Base-by-base conservation (phyloP, 2,329 filamentous ascomycete genomes). In the Chrysosporium queenslandicum region DNA sequence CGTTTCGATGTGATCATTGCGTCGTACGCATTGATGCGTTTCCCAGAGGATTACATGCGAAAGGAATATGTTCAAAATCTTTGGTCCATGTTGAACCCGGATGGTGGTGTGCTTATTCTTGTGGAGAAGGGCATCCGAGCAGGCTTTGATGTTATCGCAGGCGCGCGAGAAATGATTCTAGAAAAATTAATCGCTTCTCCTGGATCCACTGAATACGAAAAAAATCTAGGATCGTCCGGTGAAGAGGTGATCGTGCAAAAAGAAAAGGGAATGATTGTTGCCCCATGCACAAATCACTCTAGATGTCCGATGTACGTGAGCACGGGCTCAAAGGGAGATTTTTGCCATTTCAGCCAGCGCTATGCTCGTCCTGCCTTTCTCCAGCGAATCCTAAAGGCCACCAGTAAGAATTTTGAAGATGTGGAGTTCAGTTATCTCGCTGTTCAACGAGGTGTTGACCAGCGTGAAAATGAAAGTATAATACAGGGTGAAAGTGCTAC, bases 141-240 rank as follows among this genome's bases (percentile, higher is more conserved):
- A 40, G 92, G 92, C 0, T 98, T 98, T 59, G 92, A 97, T 66
- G 86, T 87, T 12, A 81, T 98, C 37, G 91, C 88, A 9, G 86
- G 85, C 45, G 89, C 90, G 4, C 82, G 92, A 46, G 78, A 89
- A 39, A 81, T 86, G 55, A 73, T 98, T 0, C 74, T 97, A 0
- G 79, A 86, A 55, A 81, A 85, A 41, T 83, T 87, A 64, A 85
- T 95, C 52, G 60, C 67, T 2, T 81, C 81, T 12, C 82, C 83
- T 0, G 74, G 71, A 2, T 71, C 74, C 11, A 69, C 70, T 8
- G 62, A 67, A 9, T 68, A 74, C 29, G 70, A 71, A 52, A 57
- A 65, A 37, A 57, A 71, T 27, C 58, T 63, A 0, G 62, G 69
- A n/a, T 63, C 64, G 1, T 58, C 63, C 1, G 57, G 57, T 2